These are phyloP conservation scores for Suillus brevipes DNA, from an alignment of 768 basidiomycete genomes.

Conservation along the genomic window DNA sequence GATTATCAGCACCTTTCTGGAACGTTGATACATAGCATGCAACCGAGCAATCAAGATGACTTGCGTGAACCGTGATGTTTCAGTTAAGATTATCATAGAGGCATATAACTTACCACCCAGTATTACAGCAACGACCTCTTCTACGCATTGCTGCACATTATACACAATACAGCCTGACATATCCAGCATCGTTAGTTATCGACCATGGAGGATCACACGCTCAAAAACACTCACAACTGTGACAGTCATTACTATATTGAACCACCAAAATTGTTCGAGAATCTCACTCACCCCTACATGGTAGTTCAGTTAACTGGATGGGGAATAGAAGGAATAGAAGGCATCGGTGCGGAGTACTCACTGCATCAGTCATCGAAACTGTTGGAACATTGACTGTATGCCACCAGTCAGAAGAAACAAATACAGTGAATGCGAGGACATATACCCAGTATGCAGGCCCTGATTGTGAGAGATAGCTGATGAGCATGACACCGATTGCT, in stretches of 20 bases:
- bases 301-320: background rate
- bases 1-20: background rate
- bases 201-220: background rate
- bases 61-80: background rate
- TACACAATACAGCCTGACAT: background rate
- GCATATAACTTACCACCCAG: background rate
- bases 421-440: background rate
- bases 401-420: background rate
- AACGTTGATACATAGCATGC: background rate
- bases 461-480: background rate
- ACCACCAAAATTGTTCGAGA: background rate
- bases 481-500: background rate
- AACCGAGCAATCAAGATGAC: background rate
- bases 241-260: background rate
- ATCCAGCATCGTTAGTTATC: background rate
- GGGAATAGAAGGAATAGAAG: too few species aligned
- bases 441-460: background rate
- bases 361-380: background rate
- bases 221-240: background rate
- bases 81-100: background rate
- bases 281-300: background rate
- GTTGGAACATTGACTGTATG: background rate
- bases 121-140: background rate
- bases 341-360: background rate
- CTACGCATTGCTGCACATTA: too few species aligned